Evolutionary conservation across 352 stramenopile genomes (phyloP).

Genomic region (Phytophthora pinifolia): DNA sequence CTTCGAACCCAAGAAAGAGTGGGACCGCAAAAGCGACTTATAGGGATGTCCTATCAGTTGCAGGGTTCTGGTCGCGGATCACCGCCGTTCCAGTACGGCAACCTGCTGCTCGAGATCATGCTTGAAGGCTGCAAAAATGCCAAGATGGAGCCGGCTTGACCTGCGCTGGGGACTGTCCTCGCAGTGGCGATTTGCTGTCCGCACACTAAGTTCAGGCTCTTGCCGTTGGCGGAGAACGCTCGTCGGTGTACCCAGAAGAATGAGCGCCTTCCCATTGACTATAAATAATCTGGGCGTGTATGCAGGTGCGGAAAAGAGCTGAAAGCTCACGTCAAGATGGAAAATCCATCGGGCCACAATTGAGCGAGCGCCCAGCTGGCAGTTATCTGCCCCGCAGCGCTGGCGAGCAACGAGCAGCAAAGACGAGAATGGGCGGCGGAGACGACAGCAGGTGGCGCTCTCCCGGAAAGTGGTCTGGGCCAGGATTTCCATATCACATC

Average conservation of each 20-base stretch:
- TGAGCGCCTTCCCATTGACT: background rate
- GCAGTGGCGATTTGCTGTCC: conserved; percentile 5
- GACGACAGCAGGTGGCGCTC: too few species aligned
- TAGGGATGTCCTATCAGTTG: background rate
- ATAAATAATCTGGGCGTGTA: too few species aligned
- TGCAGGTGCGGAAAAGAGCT: too few species aligned
- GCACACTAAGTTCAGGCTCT: background rate
- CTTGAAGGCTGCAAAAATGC: background rate
- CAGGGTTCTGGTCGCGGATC: too few species aligned
- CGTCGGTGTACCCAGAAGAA: conserved; percentile 14
- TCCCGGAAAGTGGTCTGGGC: too few species aligned
- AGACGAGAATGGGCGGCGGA: too few species aligned
- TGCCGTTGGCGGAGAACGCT: conserved; percentile 7
- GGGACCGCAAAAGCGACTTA: conserved; percentile 30
- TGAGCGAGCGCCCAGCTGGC: conserved; percentile 5
- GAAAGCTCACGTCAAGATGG: too few species aligned
- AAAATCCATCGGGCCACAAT: conserved; percentile 16
- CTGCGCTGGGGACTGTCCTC: conserved; percentile 3
- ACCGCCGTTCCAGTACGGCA: too few species aligned
- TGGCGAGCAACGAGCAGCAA: background rate
- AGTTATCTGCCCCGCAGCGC: conserved; percentile 16
- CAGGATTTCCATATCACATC: too few species aligned
- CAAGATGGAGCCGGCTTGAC: conserved; percentile 13
- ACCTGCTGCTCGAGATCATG: too few species aligned
- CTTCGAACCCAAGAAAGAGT: conserved; percentile 22